These are phyloP conservation scores for Sisymbrium altissimum DNA, from an alignment of 345 rosid species.

Conservation along the genomic window DNA sequence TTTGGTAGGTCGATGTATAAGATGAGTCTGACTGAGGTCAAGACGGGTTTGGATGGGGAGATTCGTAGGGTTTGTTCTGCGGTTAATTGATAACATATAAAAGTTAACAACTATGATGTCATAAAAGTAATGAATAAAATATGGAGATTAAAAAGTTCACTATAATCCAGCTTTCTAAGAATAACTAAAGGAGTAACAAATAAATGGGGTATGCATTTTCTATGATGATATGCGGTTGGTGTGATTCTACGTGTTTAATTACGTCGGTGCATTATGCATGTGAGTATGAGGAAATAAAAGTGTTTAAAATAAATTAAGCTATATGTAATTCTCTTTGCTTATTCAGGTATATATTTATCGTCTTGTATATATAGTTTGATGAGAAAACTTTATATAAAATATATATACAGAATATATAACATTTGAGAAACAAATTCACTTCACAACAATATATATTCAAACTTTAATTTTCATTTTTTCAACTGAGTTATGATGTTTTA, in stretches of 20 bases:
- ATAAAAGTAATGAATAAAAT: background rate
- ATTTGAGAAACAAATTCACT: no score
- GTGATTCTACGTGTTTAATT: background rate
- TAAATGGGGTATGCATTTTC: background rate
- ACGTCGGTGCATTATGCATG: background rate
- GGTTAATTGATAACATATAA: conserved; percentile 19
- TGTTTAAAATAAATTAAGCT: background rate
- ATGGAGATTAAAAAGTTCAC: background rate
- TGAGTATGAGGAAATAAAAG: background rate
- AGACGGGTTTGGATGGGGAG: conserved; percentile 41
- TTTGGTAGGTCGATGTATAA: conserved; percentile 45
- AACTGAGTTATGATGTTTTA: no score
- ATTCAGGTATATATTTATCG: background rate
- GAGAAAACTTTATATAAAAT: no score
- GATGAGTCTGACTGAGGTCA: conserved; percentile 42
- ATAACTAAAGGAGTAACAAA: background rate
- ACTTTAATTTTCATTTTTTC: no score
- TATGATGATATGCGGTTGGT: no score
- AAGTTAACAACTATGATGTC: background rate
- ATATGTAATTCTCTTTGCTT: background rate
- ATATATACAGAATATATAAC: no score
- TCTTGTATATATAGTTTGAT: no score
- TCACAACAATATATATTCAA: no score
- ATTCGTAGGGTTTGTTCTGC: conserved; percentile 43
- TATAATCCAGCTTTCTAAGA: background rate